Evolutionary conservation across 1,139 yeast species (phyloP).

Genomic region (Pneumocystis wakefieldiae): DNA sequence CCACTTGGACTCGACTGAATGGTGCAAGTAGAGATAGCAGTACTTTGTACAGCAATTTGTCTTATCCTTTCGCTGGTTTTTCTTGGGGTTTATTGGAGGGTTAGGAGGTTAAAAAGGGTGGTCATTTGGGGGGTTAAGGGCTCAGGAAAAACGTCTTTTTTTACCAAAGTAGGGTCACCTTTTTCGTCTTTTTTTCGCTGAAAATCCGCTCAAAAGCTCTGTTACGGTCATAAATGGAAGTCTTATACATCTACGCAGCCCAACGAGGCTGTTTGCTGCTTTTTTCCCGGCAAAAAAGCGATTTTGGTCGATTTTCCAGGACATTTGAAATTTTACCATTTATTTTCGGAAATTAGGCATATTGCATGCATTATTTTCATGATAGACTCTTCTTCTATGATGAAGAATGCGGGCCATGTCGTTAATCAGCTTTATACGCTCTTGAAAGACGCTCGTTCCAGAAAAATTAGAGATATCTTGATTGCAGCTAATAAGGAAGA

Average conservation of each 20-base stretch:
- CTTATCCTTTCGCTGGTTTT: not conserved
- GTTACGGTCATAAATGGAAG: not conserved
- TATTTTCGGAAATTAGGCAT: not conserved
- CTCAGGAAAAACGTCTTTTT: not conserved
- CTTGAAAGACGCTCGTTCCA: not conserved
- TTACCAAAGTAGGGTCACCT: not conserved
- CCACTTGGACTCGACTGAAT: not conserved
- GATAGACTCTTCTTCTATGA: not conserved
- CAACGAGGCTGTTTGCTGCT: not conserved
- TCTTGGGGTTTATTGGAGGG: not conserved
- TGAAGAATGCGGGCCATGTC: not conserved
- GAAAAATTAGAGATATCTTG: not conserved
- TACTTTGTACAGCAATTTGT: not conserved
- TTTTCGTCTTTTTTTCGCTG: not conserved
- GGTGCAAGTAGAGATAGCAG: not conserved
- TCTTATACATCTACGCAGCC: not conserved
- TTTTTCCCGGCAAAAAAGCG: not conserved
- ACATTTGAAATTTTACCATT: not conserved
- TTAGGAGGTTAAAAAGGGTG: not conserved
- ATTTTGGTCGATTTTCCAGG: not conserved
- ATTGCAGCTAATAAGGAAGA: constrained; percentile 1
- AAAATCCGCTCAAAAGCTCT: not conserved
- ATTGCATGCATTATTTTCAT: not conserved
- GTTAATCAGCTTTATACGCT: not conserved
- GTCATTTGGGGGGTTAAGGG: not conserved